Evolutionary conservation across 2,329 filamentous ascomycete genomes (phyloP).

Genomic region (Botrytis elliptica): DNA sequence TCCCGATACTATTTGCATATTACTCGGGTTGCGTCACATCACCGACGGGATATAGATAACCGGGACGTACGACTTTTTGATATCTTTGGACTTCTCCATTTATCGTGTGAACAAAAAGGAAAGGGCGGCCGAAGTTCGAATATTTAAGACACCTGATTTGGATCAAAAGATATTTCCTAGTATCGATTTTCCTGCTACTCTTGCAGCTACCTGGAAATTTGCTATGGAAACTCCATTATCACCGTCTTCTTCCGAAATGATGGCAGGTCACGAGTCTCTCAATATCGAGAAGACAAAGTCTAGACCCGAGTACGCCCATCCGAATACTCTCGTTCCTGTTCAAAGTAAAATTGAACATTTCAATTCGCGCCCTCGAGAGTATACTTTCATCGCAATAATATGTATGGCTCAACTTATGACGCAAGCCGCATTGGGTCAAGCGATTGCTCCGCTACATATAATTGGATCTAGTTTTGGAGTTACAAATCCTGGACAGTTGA

Average conservation of each 20-base stretch:
- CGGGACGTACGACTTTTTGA: background rate
- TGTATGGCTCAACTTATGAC: slow-evolving; percentile 50
- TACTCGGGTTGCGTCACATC: background rate
- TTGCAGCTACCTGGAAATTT: background rate
- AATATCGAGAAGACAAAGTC: slow-evolving; percentile 7
- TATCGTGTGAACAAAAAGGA: background rate
- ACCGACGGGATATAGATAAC: background rate
- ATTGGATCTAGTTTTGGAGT: slow-evolving; percentile 50
- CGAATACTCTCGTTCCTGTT: slow-evolving; percentile 19
- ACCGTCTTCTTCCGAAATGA: background rate
- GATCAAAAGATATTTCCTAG: background rate
- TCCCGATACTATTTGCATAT: background rate
- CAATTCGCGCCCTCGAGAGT: slow-evolving; percentile 35
- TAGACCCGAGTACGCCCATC: background rate
- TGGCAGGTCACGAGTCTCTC: background rate
- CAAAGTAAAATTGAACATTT: slow-evolving; percentile 22
- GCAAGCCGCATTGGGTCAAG: slow-evolving; percentile 49
- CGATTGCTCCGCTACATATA: slow-evolving; percentile 48
- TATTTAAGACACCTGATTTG: background rate
- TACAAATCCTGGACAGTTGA: slow-evolving; percentile 44
- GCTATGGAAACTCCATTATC: background rate
- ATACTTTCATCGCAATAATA: slow-evolving; percentile 45
- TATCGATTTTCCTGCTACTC: background rate
- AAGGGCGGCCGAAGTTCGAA: background rate
- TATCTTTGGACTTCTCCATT: background rate